phyloP scores from a whole-genome alignment of 192 early-diverging fungal species.

The Backusella australiensis region DNA sequence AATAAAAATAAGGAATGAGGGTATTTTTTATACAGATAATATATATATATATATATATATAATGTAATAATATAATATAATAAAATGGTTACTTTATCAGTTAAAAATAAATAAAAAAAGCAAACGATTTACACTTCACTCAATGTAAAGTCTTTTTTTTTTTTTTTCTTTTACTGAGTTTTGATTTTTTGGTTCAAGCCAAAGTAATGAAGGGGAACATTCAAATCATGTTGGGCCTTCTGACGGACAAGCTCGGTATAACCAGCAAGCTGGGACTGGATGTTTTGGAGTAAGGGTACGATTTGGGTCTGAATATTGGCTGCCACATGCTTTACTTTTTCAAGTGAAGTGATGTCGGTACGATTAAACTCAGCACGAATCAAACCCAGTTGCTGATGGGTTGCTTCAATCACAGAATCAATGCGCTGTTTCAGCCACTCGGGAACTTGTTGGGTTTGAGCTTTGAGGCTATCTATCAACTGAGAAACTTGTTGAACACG shows the following conservation, averaged over 20 bases:
- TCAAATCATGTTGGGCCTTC: conserved; percentile 29
- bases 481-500: conserved; percentile 34
- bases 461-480: conserved; percentile 42
- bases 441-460: conserved; percentile 42
- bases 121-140: neutral
- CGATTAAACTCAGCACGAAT: conserved; percentile 42
- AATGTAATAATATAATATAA: neutral
- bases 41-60: neutral
- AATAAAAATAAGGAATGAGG: neutral
- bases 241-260: conserved; percentile 26
- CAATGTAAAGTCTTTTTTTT: neutral
- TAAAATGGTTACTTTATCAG: neutral
- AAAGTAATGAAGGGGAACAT: conserved; percentile 25
- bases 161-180: conserved; percentile 1
- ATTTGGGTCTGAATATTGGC: conserved; percentile 46
- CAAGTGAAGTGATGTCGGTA: conserved; percentile 39
- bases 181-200: conserved; percentile 13
- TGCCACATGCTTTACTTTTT: conserved; percentile 54
- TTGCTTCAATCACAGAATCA: conserved; percentile 38
- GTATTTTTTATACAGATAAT: conserved; percentile 4
- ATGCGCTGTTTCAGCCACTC: conserved; percentile 44
- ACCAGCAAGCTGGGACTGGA: conserved; percentile 32
- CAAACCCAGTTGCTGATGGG: conserved; percentile 42
- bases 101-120: neutral
- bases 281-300: conserved; percentile 43